Conservation (phyloP, 441 rosid genomes). For the Kokia cookei region DNA sequence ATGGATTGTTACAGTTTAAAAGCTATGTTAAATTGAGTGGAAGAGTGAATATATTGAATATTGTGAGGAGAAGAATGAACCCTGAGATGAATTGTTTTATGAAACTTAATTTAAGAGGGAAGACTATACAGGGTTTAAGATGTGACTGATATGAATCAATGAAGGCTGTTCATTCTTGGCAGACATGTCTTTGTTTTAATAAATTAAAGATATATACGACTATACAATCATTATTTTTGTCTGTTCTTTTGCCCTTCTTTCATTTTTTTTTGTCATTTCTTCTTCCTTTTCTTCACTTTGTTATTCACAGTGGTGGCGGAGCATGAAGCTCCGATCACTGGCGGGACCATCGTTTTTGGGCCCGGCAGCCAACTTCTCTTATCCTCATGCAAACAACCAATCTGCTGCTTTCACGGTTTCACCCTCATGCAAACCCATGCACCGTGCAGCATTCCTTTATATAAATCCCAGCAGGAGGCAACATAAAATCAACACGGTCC, state of each 20-base stretch:
- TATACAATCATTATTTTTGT: not conserved
- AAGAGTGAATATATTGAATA: conserved; percentile 11
- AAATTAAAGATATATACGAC: too few species aligned
- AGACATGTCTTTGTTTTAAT: not conserved
- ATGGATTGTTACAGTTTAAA: conserved; percentile 33
- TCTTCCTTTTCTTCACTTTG: too few species aligned
- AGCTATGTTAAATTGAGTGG: conserved; percentile 43
- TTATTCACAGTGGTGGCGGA: too few species aligned
- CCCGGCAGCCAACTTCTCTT: too few species aligned
- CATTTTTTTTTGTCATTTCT: too few species aligned
- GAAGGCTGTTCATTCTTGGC: not conserved
- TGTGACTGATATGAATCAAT: conserved; percentile 3
- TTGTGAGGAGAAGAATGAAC: not conserved
- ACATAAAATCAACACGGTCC: not conserved
- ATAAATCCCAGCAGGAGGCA: not conserved
- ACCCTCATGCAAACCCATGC: too few species aligned
- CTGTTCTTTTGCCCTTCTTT: too few species aligned
- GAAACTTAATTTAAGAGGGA: not conserved
- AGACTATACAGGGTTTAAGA: not conserved
- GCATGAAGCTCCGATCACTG: too few species aligned
- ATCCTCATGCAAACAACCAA: too few species aligned
- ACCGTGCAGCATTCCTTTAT: not conserved
- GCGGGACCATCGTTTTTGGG: too few species aligned
- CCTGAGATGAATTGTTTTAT: conserved; percentile 12
- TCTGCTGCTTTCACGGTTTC: too few species aligned